Base-by-base conservation (phyloP, 2,329 filamentous ascomycete genomes). In the Penicillium capsulatum region DNA sequence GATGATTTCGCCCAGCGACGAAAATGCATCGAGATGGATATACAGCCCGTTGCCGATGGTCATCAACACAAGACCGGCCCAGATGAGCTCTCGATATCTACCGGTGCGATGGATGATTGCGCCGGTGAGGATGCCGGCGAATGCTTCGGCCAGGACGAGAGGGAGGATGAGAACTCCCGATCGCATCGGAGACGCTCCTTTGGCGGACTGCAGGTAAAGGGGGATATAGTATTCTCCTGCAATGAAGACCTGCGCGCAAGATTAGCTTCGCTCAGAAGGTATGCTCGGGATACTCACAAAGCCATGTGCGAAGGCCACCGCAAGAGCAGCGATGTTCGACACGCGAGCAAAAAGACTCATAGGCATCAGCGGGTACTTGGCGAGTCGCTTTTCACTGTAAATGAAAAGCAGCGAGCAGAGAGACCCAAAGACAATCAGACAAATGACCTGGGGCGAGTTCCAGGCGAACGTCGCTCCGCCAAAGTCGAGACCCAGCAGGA, bases 181-280 rank as follows among this genome's bases (percentile, higher is more conserved):
- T n/a, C 69, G 68, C 22, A 84, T 65, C 0, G 82, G 79, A 0
- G 73, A 72, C 1, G 77, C 77, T 35, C 73, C 73, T 2, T 81
- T 73, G 0, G 82, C 83, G 2, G 80, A 75, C 58, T 90, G 85
- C 38, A 86, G 81, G 63, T 83, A 89, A 0, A 88, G 70, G 0
- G 85, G 85, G 17, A 88, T 68, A 53, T 84, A 89, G 62, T 86
- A 89, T 34, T 80, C 76, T 1, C 72, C 72, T 0, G 74, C 77
- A 28, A 84, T 81, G 60, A 83, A 84, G 22, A 79, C 75, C 53
- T 80, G 68, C 40, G 56, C 17, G 13, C 16, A 17, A 10, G 14
- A 7, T 32, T 24, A 26, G 9, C 7, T 30, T 8, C 8, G 17
- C 17, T 1, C 8, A 8, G 13, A 13, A 7, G 3, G n/a, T 14